These are phyloP conservation scores for Vigna angularis DNA, from an alignment of 306 rosid species.

Conservation along the genomic window DNA sequence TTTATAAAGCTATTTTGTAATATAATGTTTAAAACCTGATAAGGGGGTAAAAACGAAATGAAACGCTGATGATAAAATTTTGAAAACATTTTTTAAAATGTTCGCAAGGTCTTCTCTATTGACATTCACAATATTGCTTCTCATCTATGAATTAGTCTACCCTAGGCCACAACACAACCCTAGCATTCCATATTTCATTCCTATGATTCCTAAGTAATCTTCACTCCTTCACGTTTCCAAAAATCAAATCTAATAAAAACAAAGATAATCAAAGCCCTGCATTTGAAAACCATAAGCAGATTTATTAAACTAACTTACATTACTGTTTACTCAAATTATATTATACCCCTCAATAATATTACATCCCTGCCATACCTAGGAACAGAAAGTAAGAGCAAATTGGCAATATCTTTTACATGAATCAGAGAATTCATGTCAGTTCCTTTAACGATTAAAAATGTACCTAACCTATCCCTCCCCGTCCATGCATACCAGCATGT, in stretches of 20 bases:
- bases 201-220: conserved; percentile 16
- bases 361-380: not conserved
- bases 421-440: not conserved
- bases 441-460: conserved; percentile 12
- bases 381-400: conserved; percentile 35
- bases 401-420: conserved; percentile 4
- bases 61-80: not conserved
- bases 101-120: not conserved
- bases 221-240: conserved; percentile 26
- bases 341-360: not conserved
- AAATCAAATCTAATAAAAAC: conserved; percentile 1
- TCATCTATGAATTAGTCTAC: not conserved
- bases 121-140: not conserved
- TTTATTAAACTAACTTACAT: conserved; percentile 27
- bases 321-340: conserved; percentile 10
- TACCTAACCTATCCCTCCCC: conserved; percentile 16
- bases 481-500: not conserved
- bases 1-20: not conserved
- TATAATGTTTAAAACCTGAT: not conserved
- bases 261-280: not conserved
- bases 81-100: not conserved
- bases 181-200: not conserved
- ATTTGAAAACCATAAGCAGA: conserved; percentile 14
- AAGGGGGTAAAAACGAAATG: not conserved
- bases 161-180: not conserved